phyloP scores from a whole-genome alignment of 257 asterid genomes.

The Ilex aquifolium region DNA sequence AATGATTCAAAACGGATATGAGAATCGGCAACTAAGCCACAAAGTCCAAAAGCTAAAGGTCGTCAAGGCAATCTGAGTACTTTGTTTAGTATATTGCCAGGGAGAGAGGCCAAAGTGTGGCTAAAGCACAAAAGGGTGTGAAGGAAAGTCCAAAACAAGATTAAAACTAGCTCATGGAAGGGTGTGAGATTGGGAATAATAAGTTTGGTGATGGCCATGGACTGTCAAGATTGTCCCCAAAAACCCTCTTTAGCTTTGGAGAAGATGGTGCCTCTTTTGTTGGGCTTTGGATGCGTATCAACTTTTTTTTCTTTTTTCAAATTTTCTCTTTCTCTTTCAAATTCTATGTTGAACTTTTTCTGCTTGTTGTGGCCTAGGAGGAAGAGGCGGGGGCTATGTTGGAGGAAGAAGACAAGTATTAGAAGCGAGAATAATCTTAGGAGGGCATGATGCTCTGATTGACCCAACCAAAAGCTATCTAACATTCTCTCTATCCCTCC shows the following conservation, averaged over 20 bases:
- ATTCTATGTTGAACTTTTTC: conserved; percentile 14
- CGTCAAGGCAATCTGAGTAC: conserved; percentile 45
- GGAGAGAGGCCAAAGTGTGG: conserved; percentile 36
- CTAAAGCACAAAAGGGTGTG: conserved; percentile 37
- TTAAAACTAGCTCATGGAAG: conserved; percentile 57
- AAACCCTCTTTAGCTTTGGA: conserved; percentile 23
- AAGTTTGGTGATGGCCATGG: conserved; percentile 42
- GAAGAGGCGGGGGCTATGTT: conserved; percentile 32
- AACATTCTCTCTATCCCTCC: conserved; percentile 1
- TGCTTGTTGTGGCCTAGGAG: conserved; percentile 37
- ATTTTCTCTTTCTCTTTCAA: conserved; percentile 11
- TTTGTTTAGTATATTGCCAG: conserved; percentile 16
- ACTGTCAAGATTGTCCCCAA: conserved; percentile 33
- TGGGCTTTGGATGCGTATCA: conserved; percentile 33
- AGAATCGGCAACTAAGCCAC: conserved; percentile 42
- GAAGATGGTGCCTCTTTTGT: conserved; percentile 34
- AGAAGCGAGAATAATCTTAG: conserved; percentile 58
- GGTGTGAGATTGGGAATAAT: conserved; percentile 70
- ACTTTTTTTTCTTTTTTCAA: conserved; percentile 16
- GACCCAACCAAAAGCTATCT: conserved; percentile 17
- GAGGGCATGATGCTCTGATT: conserved; percentile 54
- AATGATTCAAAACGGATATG: conserved; percentile 9
- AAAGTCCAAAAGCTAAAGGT: conserved; percentile 54
- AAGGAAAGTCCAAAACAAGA: conserved; percentile 41
- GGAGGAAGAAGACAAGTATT: conserved; percentile 53